These are phyloP conservation scores for Dorcoceras hygrometricum DNA, from an alignment of 257 asterid species.

Conservation along the genomic window DNA sequence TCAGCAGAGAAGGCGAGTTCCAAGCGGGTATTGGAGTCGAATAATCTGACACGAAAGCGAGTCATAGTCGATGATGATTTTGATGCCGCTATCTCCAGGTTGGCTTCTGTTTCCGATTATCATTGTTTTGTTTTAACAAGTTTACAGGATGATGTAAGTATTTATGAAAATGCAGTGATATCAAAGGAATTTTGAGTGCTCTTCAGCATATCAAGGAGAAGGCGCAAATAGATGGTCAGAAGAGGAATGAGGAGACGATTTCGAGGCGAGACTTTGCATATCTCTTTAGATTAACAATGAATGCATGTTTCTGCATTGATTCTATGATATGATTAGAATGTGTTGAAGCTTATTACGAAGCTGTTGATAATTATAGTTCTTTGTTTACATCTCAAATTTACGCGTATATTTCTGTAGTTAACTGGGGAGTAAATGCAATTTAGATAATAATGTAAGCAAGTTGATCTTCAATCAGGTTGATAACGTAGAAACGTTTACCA, in stretches of 20 bases:
- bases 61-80: constrained; percentile 61
- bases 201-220: constrained; percentile 86
- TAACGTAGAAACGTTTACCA: not conserved
- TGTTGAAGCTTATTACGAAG: constrained; percentile 13
- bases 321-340: constrained; percentile 11
- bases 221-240: constrained; percentile 78
- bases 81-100: constrained; percentile 75
- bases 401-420: not conserved
- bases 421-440: not conserved
- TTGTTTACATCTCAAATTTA: not conserved
- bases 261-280: constrained; percentile 52
- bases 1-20: constrained; percentile 53
- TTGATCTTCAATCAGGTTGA: not conserved
- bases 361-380: not conserved
- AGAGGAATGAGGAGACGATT: constrained; percentile 90
- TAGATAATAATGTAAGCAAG: not conserved
- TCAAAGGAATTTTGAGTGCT: constrained; percentile 82
- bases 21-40: constrained; percentile 57
- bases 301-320: not conserved
- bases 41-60: constrained; percentile 47
- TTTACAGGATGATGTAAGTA: constrained; percentile 12
- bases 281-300: constrained; percentile 15
- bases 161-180: constrained; percentile 50
- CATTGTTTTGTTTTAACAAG: not conserved
- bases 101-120: constrained; percentile 6